These are phyloP conservation scores for Penicillium sp. DNA, from an alignment of 2,329 filamentous ascomycete genomes.

Conservation along the genomic window DNA sequence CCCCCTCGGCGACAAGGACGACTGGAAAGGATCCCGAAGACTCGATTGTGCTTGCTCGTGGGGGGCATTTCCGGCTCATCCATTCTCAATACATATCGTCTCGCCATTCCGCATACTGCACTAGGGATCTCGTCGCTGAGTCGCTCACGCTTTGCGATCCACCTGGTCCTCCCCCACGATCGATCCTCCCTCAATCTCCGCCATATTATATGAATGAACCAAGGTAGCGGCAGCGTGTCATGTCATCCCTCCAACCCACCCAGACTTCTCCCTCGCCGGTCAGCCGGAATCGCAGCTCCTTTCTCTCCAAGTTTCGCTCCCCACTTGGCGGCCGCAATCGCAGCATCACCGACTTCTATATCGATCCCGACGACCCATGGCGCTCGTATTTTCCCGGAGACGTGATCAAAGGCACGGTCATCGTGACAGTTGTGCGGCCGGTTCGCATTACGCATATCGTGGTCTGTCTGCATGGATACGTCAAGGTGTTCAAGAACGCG, in stretches of 20 bases:
- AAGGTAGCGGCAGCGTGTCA: conserved; percentile 38
- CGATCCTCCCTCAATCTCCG: conserved; percentile 9
- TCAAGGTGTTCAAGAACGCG: conserved; percentile 66
- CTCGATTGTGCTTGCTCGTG: conserved; percentile 12
- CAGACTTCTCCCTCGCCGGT: conserved; percentile 37
- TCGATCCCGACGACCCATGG: conserved; percentile 64
- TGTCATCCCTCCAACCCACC: conserved; percentile 42
- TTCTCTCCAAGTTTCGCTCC: conserved; percentile 58
- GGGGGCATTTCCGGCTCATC: conserved; percentile 7
- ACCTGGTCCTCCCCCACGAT: conserved; percentile 10
- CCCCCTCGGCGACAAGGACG: conserved; percentile 9
- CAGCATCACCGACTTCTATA: conserved; percentile 62
- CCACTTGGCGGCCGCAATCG: conserved; percentile 56
- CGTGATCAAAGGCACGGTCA: conserved; percentile 60
- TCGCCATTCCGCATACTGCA: conserved; percentile 7
- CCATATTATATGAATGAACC: conserved; percentile 37
- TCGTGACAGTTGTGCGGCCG: conserved; percentile 61
- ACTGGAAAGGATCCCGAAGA: not conserved
- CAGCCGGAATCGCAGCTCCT: conserved; percentile 43
- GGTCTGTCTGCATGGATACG: conserved; percentile 64
- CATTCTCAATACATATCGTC: conserved; percentile 8
- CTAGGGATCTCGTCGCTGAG: conserved; percentile 2
- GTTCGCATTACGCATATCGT: conserved; percentile 65
- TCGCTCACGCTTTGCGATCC: not conserved
- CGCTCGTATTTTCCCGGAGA: conserved; percentile 64